Percentiles rank a stretch among this genome's conserved stretches.
Evolutionary conservation across 1,284 basidiomycete species (phyloP).

Genomic region (Moesziomyces globuligerus): DNA sequence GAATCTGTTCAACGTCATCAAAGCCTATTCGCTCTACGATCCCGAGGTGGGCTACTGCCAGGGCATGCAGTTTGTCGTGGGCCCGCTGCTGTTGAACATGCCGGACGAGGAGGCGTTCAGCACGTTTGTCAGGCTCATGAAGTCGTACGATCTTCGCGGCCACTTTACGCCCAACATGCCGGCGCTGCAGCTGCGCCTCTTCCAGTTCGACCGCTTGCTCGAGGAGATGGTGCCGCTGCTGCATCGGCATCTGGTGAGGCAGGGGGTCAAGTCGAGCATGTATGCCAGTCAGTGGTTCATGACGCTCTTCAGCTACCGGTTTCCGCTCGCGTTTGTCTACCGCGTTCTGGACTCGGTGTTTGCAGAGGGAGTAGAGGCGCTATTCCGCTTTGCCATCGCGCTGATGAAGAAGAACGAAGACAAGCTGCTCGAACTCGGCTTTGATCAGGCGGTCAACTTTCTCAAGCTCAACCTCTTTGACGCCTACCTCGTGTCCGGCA

Average conservation of each 20-base stretch:
- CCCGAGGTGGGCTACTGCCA: slow-evolving; percentile 96
- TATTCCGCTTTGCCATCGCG: slow-evolving; percentile 92
- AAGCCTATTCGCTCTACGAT: slow-evolving; percentile 97
- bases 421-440: slow-evolving; percentile 47
- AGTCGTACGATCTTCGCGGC: slow-evolving; percentile 92
- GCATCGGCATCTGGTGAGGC: slow-evolving; percentile 87
- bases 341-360: slow-evolving; percentile 94
- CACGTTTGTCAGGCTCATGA: slow-evolving; percentile 95
- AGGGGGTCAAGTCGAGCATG: slow-evolving; percentile 91
- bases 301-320: slow-evolving; percentile 76
- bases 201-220: slow-evolving; percentile 89
- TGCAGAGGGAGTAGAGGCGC: slow-evolving; percentile 94
- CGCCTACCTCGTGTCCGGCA: neutral
- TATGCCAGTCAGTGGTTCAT: slow-evolving; percentile 96
- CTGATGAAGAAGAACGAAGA: slow-evolving; percentile 90
- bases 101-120: slow-evolving; percentile 83
- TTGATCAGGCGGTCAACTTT: slow-evolving; percentile 59
- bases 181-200: slow-evolving; percentile 87
- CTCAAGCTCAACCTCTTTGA: slow-evolving; percentile 60
- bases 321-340: slow-evolving; percentile 91
- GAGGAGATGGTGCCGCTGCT: slow-evolving; percentile 91
- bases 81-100: slow-evolving; percentile 84
- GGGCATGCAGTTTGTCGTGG: slow-evolving; percentile 87
- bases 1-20: slow-evolving; percentile 94
- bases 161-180: slow-evolving; percentile 99